A percentile compares a stretch with the other conserved stretches of the same genome.
These are phyloP conservation scores for Trichoderma koningiopsis DNA, from an alignment of 2,329 filamentous ascomycete species.

Conservation along the genomic window DNA sequence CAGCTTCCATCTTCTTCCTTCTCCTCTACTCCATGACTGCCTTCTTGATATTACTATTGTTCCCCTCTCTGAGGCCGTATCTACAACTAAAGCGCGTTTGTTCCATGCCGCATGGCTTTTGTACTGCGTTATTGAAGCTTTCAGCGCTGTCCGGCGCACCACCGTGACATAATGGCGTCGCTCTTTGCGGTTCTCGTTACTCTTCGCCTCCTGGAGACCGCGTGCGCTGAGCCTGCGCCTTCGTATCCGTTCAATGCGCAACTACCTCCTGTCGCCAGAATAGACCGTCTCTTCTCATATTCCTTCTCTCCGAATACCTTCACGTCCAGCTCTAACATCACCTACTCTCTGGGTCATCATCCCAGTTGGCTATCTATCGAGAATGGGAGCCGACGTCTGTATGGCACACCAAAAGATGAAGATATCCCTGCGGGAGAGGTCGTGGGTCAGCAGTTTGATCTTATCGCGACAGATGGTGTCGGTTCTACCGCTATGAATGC, in stretches of 20 bases:
- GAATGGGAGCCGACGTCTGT: constrained; percentile 63
- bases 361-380: constrained; percentile 78
- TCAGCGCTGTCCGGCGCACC: constrained; percentile 29
- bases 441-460: constrained; percentile 61
- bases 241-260: constrained; percentile 82
- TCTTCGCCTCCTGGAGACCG: constrained; percentile 37
- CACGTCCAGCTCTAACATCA: constrained; percentile 61
- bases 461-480: constrained; percentile 69
- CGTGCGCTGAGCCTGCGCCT: constrained; percentile 45
- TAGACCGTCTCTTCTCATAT: constrained; percentile 68
- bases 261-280: constrained; percentile 74
- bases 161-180: constrained; percentile 37
- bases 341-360: constrained; percentile 66
- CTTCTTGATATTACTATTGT: background rate
- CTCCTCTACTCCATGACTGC: constrained; percentile 7
- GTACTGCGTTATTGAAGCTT: constrained; percentile 24
- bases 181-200: constrained; percentile 33
- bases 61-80: background rate
- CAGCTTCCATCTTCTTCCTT: constrained; percentile 15
- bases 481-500: constrained; percentile 66
- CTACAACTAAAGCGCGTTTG: background rate
- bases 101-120: constrained; percentile 1
- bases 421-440: constrained; percentile 54
- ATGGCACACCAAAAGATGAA: constrained; percentile 64
- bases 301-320: constrained; percentile 76